A percentile compares a stretch with the other conserved stretches of the same genome.
These are phyloP conservation scores for Pilobolus umbonatus DNA, from an alignment of 192 early-diverging fungal species.

Conservation along the genomic window DNA sequence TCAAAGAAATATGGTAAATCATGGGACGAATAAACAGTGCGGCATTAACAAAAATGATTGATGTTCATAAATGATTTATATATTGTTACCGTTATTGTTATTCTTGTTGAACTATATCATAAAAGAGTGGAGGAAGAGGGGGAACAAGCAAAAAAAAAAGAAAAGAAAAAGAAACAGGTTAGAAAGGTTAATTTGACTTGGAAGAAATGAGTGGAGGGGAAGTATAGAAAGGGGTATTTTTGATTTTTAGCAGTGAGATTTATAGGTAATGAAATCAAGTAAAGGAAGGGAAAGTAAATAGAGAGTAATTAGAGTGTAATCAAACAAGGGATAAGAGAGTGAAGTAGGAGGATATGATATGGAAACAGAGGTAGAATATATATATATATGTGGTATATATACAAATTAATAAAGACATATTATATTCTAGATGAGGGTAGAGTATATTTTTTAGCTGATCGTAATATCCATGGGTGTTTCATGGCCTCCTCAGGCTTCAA, in stretches of 20 bases:
- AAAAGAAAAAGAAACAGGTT: background rate
- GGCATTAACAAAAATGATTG: background rate
- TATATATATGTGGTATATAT: too few relatives aligned
- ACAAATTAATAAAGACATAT: background rate
- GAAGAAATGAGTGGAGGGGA: too few relatives aligned
- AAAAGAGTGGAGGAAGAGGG: background rate
- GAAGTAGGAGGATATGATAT: too few relatives aligned
- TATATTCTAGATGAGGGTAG: background rate
- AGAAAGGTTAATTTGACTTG: too few relatives aligned
- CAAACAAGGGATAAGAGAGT: too few relatives aligned
- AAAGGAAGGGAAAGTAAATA: background rate
- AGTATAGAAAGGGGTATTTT: too few relatives aligned
- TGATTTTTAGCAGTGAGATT: too few relatives aligned
- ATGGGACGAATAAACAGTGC: background rate
- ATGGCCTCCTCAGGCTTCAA: constrained; percentile 9
- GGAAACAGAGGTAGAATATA: too few relatives aligned
- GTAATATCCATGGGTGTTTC: constrained; percentile 12
- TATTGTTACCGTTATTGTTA: too few relatives aligned
- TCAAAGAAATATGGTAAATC: constrained; percentile 40
- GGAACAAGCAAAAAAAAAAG: background rate
- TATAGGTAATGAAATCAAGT: too few relatives aligned
- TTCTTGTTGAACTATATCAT: background rate
- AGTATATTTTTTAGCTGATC: constrained; percentile 9
- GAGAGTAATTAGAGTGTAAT: background rate
- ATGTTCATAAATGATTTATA: too few relatives aligned